Evolutionary conservation across 164 flowering plant genomes (phyloP).

Genomic region (Protea cynaroides): DNA sequence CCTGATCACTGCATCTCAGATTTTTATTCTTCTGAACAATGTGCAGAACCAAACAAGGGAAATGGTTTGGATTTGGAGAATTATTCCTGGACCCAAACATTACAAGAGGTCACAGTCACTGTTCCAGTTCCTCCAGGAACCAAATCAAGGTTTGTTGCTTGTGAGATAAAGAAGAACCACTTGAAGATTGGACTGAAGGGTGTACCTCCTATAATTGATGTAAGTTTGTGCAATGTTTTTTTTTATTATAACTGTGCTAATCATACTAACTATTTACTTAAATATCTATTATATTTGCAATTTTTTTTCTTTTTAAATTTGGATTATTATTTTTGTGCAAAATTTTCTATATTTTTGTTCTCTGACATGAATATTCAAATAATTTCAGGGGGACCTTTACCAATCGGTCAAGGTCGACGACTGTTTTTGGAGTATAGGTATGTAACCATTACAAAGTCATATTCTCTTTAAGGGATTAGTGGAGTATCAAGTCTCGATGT

Average conservation of each 20-base stretch:
- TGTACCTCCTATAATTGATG: slow-evolving; percentile 84
- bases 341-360: not conserved
- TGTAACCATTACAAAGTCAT: slow-evolving; percentile 1
- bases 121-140: slow-evolving; percentile 84
- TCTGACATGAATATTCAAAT: not conserved
- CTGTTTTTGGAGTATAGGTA: slow-evolving; percentile 94
- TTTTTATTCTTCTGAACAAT: not conserved
- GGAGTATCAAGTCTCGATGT: no score
- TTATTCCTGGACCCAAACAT: slow-evolving; percentile 81
- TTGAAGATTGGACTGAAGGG: slow-evolving; percentile 90
- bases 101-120: slow-evolving; percentile 68
- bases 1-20: no score
- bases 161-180: slow-evolving; percentile 78
- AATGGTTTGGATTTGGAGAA: slow-evolving; percentile 92
- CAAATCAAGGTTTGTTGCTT: slow-evolving; percentile 63
- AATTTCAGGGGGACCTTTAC: slow-evolving; percentile 70
- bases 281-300: no score
- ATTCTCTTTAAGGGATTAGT: no score
- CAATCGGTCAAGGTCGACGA: slow-evolving; percentile 76
- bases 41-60: slow-evolving; percentile 65
- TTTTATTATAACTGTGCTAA: not conserved
- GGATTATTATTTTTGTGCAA: not conserved
- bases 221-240: slow-evolving; percentile 21
- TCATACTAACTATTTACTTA: no score
- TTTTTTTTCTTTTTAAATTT: no score